Base-by-base conservation (phyloP, 2,329 filamentous ascomycete genomes). In the Sporothrix schenckii region DNA sequence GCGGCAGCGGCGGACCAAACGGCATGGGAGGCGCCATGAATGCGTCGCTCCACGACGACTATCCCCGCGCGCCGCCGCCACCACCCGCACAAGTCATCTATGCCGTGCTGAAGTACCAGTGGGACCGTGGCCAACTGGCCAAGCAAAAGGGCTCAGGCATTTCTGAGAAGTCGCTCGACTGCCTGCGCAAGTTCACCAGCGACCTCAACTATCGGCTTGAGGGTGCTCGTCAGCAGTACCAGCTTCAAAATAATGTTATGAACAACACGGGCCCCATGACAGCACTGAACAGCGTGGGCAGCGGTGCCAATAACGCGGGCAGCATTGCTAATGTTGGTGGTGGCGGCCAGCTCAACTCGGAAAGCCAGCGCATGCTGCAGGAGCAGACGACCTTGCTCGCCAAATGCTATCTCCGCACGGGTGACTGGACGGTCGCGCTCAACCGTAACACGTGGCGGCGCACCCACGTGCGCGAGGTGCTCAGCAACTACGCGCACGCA, bases 101-200 rank as follows among this genome's bases (percentile, higher is more conserved):
- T 79, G 94, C 95, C n/a, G 91, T 96, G 24, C 89, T 97, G 80
- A 99, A 99, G 80, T 99, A 93, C 79, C 90, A 97, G 79, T 99
- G 96, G 95, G 92, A 94, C 72, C 88, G 90, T 68, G 92, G 92
- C 14, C 91, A 92, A 75, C 85, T 89, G 72, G 78, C 82, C 2
- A 79, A 77, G 24, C 75, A 81, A 66, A 80, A 80, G 54, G 78
- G 80, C 54, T 80, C 81, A 0, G 81, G 80, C 24, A 80, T 85
- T 16, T 81, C 86, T 0, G 85, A 88, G 76, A 85, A 83, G 77
- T 86, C 86, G 0, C 79, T 89, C 4, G 85, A 83, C 77, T 88
- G 87, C 68, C 81, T 91, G 44, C 85, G 85, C 68, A 82, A 83
- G 75, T 90, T 91, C 75, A 89, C 88, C 2, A 81, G 83, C 58